These are phyloP conservation scores for Suillus placidus DNA, from an alignment of 768 basidiomycete species.

Conservation along the genomic window DNA sequence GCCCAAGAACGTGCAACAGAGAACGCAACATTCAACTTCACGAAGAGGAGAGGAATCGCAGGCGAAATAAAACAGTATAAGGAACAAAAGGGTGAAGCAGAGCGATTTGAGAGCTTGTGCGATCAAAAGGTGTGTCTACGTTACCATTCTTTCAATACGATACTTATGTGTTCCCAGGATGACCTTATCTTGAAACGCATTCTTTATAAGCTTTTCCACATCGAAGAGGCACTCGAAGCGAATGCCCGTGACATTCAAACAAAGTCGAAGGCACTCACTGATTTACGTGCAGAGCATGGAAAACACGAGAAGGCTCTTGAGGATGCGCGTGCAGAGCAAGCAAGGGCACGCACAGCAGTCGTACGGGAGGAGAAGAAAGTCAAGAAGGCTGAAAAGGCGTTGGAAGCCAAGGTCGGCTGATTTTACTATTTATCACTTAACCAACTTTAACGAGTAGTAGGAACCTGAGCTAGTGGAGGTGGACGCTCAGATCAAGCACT, in stretches of 20 bases:
- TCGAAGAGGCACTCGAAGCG: conserved; percentile 78
- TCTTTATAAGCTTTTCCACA: conserved; percentile 87
- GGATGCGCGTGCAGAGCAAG: conserved; percentile 76
- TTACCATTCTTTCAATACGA: background rate
- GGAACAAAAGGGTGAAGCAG: conserved; percentile 94
- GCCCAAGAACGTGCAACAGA: conserved; percentile 91
- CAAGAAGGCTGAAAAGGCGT: conserved; percentile 87
- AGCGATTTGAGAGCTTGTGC: conserved; percentile 78
- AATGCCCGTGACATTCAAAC: conserved; percentile 70
- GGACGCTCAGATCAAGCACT: conserved; percentile 88
- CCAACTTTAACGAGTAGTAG: conserved; percentile 41
- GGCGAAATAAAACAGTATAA: conserved; percentile 97
- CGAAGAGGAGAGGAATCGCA: conserved; percentile 89
- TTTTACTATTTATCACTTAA: background rate
- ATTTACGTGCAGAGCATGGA: conserved; percentile 69
- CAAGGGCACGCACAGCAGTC: conserved; percentile 70
- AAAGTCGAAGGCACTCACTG: conserved; percentile 72
- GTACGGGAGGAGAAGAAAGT: conserved; percentile 85
- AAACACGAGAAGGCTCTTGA: conserved; percentile 73
- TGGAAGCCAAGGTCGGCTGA: conserved; percentile 74
- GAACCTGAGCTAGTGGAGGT: conserved; percentile 81
- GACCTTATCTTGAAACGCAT: conserved; percentile 79
- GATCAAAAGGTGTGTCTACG: conserved; percentile 62
- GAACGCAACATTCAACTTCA: conserved; percentile 92
- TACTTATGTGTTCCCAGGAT: conserved; percentile 53